Evolutionary conservation across 2,329 filamentous ascomycete genomes (phyloP), one percentile per base, ranked within the genome.

Genomic region (Fusarium dimerum): DNA sequence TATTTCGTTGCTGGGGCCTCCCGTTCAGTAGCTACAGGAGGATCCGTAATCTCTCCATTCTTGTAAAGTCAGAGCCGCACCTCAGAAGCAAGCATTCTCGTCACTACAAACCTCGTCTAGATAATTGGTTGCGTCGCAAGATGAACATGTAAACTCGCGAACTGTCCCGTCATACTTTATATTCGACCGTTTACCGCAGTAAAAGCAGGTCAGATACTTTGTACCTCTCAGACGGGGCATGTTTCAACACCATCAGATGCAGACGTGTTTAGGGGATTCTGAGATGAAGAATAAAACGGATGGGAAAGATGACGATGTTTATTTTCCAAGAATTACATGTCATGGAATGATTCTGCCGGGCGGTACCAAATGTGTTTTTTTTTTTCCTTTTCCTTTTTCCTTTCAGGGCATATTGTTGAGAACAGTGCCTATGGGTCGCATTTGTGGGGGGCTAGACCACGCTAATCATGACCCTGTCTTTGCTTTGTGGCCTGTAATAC

Each of bases 41-140:
- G 90, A 71, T 99, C 93, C 50, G 90, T 88, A 60, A 97, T 94
- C 46, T 95, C 86, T 65, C 93, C 93, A 69, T 90, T 84, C 89
- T 94, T 65, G 3, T 53, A 10, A 12, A 64, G 54, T 20, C 32
- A 30, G 4, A n/a, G n/a, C n/a, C n/a, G n/a, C n/a, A n/a, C n/a
- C n/a, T n/a, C 17, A 46, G 36, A 20, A 30, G 11, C 20, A 13
- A 6, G 1, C 1, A 1, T 2, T 8, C 2, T 1, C 0, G 18
- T 17, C 34, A 39, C 11, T 40, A 29, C 55, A 18, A 75, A 94
- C 92, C 76, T 93, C 81, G 69, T 99, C 94, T 32, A 97, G 78
- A 74, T 90, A 89, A 72, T 97, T 99, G 53, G 87, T 85, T 16
- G 92, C 89, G 64, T 94, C 89, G 77, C 94, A 99, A 55, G 82